phyloP scores from a whole-genome alignment of 805 yeast species.

The Yamadazyma ubonensis region DNA sequence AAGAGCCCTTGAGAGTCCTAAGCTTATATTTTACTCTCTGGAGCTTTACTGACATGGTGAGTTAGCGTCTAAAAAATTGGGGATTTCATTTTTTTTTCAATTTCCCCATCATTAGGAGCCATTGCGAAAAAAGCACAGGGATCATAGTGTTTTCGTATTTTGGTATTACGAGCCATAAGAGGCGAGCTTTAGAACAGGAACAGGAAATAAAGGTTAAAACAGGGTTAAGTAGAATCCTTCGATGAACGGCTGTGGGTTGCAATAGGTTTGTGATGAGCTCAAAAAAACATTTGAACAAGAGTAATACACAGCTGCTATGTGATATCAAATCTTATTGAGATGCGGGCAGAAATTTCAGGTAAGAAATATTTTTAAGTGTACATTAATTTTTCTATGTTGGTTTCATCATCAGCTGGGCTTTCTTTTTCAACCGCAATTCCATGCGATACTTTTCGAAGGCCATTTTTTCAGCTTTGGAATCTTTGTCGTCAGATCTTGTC shows the following conservation, averaged over 20 bases:
- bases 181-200: neutral
- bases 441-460: slow-evolving; percentile 46
- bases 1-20: neutral
- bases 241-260: too few relatives aligned
- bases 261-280: too few relatives aligned
- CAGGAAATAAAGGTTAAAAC: too few relatives aligned
- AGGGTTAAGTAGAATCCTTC: too few relatives aligned
- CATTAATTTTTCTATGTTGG: neutral
- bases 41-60: neutral
- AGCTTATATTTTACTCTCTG: slow-evolving; percentile 1
- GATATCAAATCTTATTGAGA: too few relatives aligned
- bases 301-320: too few relatives aligned
- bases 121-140: neutral
- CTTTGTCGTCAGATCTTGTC: slow-evolving; percentile 4
- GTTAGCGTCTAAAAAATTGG: neutral
- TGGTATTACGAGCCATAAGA: neutral
- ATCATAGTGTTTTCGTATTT: neutral
- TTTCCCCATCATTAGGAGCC: neutral
- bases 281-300: too few relatives aligned
- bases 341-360: too few relatives aligned
- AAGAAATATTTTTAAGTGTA: too few relatives aligned
- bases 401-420: slow-evolving; percentile 36
- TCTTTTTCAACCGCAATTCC: slow-evolving; percentile 48
- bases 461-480: slow-evolving; percentile 31
- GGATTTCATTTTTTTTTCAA: neutral